Evolutionary conservation across 2,329 filamentous ascomycete species (phyloP).

Genomic region (Beauveria brongniartii): DNA sequence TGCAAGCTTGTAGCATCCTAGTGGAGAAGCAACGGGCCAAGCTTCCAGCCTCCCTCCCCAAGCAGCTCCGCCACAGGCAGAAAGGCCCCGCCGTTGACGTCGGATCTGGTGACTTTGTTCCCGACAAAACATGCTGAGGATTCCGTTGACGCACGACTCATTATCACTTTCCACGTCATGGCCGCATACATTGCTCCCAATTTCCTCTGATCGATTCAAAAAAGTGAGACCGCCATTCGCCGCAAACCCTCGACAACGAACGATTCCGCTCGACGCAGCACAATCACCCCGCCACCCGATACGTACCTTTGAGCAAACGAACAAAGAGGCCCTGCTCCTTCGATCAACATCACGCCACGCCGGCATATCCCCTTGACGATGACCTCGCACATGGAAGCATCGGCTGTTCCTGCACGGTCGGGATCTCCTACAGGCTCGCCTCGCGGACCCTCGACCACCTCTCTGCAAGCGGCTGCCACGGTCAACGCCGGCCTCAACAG

Average conservation of each 20-base stretch:
- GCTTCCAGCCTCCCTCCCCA: not conserved
- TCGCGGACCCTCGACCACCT: constrained; percentile 57
- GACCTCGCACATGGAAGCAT: constrained; percentile 22
- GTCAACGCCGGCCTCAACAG: constrained; percentile 69
- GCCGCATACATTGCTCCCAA: not conserved
- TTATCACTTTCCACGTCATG: not conserved
- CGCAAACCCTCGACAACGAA: not conserved
- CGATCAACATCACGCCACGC: not conserved
- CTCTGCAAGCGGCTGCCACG: constrained; percentile 67
- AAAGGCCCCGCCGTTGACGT: constrained; percentile 8
- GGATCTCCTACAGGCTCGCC: constrained; percentile 54
- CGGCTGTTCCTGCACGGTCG: constrained; percentile 17
- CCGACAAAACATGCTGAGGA: constrained; percentile 1
- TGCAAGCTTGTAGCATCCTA: not conserved
- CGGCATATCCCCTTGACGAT: constrained; percentile 14
- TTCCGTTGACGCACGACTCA: not conserved
- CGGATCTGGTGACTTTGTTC: constrained; percentile 7
- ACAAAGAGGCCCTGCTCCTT: not conserved
- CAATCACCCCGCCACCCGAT: not conserved
- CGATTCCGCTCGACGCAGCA: not conserved
- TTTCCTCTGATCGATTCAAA: constrained; percentile 3
- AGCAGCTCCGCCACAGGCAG: not conserved
- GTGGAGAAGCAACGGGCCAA: not conserved
- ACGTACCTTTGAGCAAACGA: not conserved
- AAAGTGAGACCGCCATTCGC: not conserved